Conservation (phyloP, 2,329 filamentous ascomycete species). For the Aspergillus texensis region DNA sequence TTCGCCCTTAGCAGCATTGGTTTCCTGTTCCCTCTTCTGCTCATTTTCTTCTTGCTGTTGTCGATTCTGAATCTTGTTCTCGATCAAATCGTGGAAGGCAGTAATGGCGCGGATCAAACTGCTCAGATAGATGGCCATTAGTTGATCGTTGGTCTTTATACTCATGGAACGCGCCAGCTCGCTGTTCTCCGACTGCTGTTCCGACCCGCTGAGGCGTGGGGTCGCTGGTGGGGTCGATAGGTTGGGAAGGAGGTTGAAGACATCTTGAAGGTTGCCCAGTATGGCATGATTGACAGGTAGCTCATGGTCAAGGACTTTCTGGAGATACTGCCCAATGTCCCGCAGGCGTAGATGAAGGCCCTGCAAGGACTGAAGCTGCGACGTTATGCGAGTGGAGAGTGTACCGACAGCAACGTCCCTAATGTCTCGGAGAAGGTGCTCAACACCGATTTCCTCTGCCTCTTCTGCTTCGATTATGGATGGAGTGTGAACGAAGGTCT, state of each 20-base stretch:
- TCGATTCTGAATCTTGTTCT: constrained; percentile 99
- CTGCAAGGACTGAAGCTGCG: constrained; percentile 95
- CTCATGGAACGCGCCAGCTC: constrained; percentile 97
- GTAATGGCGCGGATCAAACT: constrained; percentile 97
- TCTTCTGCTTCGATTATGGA: constrained; percentile 99
- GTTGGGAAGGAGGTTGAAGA: constrained; percentile 98
- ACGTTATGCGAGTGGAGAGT: constrained; percentile 93
- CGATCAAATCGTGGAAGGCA: constrained; percentile 97
- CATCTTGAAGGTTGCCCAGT: constrained; percentile 95
- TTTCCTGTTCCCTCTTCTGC: constrained; percentile 69
- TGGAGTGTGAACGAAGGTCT: constrained; percentile 97
- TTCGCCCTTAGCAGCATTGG: constrained; percentile 67
- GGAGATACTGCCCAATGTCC: constrained; percentile 92
- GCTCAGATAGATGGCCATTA: constrained; percentile 97
- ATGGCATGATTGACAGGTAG: constrained; percentile 97
- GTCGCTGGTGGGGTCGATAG: constrained; percentile 77
- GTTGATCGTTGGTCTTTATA: constrained; percentile 98
- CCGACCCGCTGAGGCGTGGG: constrained; percentile 59
- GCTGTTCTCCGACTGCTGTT: constrained; percentile 67
- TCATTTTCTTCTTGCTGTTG: constrained; percentile 97
- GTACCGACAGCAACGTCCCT: constrained; percentile 97
- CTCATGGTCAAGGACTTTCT: constrained; percentile 91
- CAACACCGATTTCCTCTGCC: constrained; percentile 97
- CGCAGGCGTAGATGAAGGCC: constrained; percentile 91
- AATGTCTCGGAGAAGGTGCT: constrained; percentile 96